Base-by-base conservation (phyloP, 2,329 filamentous ascomycete genomes). In the Calonectria ilicicola region DNA sequence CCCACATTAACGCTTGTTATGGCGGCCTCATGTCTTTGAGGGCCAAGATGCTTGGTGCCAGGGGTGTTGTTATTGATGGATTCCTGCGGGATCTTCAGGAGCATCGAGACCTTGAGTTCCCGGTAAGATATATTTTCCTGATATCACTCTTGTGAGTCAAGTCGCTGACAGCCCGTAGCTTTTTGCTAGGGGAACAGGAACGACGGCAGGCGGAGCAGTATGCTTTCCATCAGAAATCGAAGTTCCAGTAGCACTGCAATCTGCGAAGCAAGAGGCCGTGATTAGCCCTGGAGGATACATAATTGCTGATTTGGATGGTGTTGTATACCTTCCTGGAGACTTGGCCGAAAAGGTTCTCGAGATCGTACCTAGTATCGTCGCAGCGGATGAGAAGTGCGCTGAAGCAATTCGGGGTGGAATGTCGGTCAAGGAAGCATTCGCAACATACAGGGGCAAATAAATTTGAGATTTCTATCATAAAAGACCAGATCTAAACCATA, bases 381-480 rank as follows among this genome's bases (percentile, higher is more conserved):
- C 67, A 1, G 79, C 72, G 1, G 72, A 77, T 35, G 70, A 78
- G 10, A 76, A 75, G 9, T 75, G 74, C 10, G 74, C 74, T 6
- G 67, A 74, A 21, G 74, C 74, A 14, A 74, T 75, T n/a, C 66
- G 66, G 5, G 66, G 66, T 7, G 72, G 74, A 40, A 74, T 74
- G 74, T 65, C 65, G 1, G 74, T 75, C 1, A 46, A 75, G 21
- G 69, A 75, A 19, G 74, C 74, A 27, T 74, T 75, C 46, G 69
- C 63, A 3, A 73, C 64, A 7, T 74, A 70, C 26, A 35, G 74
- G n/a, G 72, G 74, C 4, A 75, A 74, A 68, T 65, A 35, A 66
- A 29, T n/a, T 26, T 9, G 32, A 58, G 35, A 32, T 9, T 3
- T 14, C 38, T 40, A 23, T 38, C 38, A 35, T 35, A 35, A 35